A percentile compares a stretch with the other conserved stretches of the same genome.
Evolutionary conservation across 345 rosid species (phyloP).

Genomic region (Eucalyptus fibrosa): DNA sequence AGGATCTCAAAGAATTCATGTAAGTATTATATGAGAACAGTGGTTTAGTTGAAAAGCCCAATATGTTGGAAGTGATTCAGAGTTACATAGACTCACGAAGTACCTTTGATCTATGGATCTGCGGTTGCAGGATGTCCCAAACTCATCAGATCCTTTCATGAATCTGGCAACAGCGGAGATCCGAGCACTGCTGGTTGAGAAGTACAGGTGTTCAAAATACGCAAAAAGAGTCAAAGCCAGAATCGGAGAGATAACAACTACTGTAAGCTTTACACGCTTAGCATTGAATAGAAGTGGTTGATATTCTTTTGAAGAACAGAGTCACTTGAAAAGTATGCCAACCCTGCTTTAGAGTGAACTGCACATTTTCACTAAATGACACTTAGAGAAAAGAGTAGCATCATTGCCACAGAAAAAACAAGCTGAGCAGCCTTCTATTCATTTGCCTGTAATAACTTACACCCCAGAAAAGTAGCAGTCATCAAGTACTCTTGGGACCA

Average conservation of each 20-base stretch:
- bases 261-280: not conserved
- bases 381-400: not conserved
- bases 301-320: not conserved
- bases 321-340: not conserved
- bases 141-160: slow-evolving; percentile 12
- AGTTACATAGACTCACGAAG: not conserved
- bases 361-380: not conserved
- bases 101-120: not conserved
- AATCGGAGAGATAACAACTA: not conserved
- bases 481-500: not conserved
- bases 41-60: not conserved
- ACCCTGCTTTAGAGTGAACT: not conserved
- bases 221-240: not conserved
- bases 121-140: slow-evolving; percentile 42
- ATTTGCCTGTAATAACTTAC: not conserved
- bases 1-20: slow-evolving; percentile 52
- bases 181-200: not conserved
- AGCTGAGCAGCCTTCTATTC: not conserved
- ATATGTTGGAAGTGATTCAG: not conserved
- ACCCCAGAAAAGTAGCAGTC: not conserved
- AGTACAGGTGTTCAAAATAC: slow-evolving; percentile 1
- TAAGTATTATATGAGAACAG: not conserved
- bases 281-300: not conserved
- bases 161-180: slow-evolving; percentile 2
- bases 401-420: not conserved